Evolutionary conservation across 1,284 basidiomycete genomes (phyloP).

Genomic region (Irpex lacteus): DNA sequence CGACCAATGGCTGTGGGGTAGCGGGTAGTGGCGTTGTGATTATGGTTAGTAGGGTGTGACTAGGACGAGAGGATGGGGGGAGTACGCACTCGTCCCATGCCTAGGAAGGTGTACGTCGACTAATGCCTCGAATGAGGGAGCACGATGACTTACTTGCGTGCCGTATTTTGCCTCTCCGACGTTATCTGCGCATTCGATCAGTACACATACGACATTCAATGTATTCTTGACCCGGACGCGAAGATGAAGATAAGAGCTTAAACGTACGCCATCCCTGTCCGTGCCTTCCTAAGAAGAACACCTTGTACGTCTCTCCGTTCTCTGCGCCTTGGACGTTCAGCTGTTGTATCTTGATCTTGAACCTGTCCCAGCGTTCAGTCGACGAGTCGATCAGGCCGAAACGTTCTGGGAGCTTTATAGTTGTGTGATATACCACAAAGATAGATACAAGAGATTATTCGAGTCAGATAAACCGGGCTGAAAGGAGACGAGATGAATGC

Average conservation of each 20-base stretch:
- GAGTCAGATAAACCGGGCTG: background rate
- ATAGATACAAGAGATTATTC: background rate
- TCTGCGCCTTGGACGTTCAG: constrained; percentile 43
- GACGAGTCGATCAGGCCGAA: constrained; percentile 62
- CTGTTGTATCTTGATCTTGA: constrained; percentile 38
- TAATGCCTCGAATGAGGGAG: constrained; percentile 1
- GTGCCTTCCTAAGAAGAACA: constrained; percentile 67
- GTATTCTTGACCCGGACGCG: no score
- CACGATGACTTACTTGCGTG: constrained; percentile 37
- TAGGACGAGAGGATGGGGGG: background rate
- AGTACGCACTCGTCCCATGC: constrained; percentile 55
- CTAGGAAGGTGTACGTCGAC: constrained; percentile 17
- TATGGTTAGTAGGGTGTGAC: background rate
- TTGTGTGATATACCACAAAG: background rate
- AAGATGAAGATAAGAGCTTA: no score
- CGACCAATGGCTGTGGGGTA: constrained; percentile 56
- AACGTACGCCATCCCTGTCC: constrained; percentile 69
- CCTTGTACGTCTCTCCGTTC: constrained; percentile 48
- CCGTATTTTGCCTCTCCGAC: constrained; percentile 74
- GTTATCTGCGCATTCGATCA: constrained; percentile 50
- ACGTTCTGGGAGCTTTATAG: constrained; percentile 47
- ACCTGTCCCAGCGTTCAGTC: constrained; percentile 49
- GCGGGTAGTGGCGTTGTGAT: background rate
- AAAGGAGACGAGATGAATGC: background rate
- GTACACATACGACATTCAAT: no score